These are phyloP conservation scores for Nakaseomyces kungkrabaensis DNA, from an alignment of 1,139 yeast species.

Conservation along the genomic window DNA sequence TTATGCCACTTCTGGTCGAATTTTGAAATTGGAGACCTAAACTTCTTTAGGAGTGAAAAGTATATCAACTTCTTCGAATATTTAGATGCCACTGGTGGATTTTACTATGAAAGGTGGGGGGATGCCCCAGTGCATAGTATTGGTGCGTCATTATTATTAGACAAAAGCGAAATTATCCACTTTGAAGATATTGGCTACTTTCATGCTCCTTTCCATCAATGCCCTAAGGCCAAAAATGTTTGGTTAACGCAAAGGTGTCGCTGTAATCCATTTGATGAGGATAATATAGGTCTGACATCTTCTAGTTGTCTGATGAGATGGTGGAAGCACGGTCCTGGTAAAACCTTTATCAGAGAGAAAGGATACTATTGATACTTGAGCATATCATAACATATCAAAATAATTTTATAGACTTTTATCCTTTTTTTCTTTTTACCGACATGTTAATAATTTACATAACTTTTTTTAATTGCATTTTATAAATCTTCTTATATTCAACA, in stretches of 20 bases:
- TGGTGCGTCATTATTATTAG: conserved; percentile 48
- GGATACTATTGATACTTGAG: background rate
- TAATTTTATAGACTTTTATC: background rate
- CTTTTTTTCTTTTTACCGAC: background rate
- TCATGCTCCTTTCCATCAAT: conserved; percentile 70
- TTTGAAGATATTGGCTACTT: conserved; percentile 83
- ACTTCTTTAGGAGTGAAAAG: conserved; percentile 65
- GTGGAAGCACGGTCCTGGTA: conserved; percentile 62
- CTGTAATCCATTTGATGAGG: conserved; percentile 40
- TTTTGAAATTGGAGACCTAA: conserved; percentile 75
- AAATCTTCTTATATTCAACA: no score
- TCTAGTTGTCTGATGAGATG: conserved; percentile 70
- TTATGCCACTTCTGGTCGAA: conserved; percentile 94
- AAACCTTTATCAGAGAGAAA: conserved; percentile 18
- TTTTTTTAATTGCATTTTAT: no score
- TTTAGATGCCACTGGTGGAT: conserved; percentile 69
- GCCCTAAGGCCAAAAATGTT: conserved; percentile 51
- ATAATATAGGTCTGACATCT: conserved; percentile 43
- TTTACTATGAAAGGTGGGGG: conserved; percentile 93
- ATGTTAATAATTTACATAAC: no score
- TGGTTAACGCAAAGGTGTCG: conserved; percentile 53
- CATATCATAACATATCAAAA: background rate
- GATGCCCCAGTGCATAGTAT: conserved; percentile 95
- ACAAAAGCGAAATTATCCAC: conserved; percentile 51
- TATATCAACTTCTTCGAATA: conserved; percentile 61